Conservation (phyloP, 1,139 yeast genomes). For the Yamadazyma sp. region DNA sequence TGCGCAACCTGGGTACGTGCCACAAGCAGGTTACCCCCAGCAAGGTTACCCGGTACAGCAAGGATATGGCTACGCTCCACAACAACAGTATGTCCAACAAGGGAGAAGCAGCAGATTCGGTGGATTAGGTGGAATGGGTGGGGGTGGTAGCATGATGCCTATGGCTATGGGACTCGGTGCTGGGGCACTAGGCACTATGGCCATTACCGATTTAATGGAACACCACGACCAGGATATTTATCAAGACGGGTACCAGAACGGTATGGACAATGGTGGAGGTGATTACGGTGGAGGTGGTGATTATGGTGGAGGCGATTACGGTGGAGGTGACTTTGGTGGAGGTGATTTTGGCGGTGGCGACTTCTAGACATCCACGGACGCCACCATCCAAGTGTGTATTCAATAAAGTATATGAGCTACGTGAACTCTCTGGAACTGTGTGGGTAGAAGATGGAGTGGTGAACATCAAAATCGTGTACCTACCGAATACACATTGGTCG, state of each 20-base stretch:
- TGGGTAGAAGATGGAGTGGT: not conserved
- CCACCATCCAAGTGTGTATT: no score
- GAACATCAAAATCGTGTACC: not conserved
- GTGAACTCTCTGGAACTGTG: no score
- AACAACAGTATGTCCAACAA: conserved; percentile 20
- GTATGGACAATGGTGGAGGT: no score
- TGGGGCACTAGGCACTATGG: conserved; percentile 75
- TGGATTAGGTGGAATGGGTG: conserved; percentile 38
- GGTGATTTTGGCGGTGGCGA: conserved; percentile 18
- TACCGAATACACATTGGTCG: not conserved
- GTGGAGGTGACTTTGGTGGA: conserved; percentile 28
- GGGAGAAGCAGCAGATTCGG: no score
- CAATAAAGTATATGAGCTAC: no score
- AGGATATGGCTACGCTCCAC: conserved; percentile 23
- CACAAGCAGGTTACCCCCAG: conserved; percentile 9
- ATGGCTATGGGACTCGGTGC: conserved; percentile 75
- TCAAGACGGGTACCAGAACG: conserved; percentile 29
- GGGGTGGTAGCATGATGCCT: conserved; percentile 12
- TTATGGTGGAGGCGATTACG: conserved; percentile 24
- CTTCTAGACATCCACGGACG: no score
- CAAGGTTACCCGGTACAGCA: conserved; percentile 18
- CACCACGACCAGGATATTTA: conserved; percentile 34
- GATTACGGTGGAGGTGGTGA: conserved; percentile 30
- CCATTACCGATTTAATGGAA: conserved; percentile 48
- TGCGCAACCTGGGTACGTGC: conserved; percentile 10